Evolutionary conservation across 495 filamentous ascomycete species (phyloP).

Genomic region (Xylaria nigripes): DNA sequence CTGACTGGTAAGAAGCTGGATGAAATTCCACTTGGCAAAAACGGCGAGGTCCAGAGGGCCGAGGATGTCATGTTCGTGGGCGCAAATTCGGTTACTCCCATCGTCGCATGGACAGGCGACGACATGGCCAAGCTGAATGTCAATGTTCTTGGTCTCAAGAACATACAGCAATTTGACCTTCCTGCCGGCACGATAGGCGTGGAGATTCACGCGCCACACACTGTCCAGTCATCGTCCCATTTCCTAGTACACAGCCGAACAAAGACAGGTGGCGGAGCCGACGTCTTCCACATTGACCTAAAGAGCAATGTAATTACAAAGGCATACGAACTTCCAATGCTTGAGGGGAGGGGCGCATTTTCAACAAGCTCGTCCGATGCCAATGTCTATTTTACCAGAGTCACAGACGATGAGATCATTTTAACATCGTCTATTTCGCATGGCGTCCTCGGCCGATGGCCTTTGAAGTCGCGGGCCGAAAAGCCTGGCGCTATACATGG

Average conservation of each 20-base stretch:
- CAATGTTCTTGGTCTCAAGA: conserved; percentile 73
- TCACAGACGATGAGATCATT: conserved; percentile 61
- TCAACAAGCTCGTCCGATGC: conserved; percentile 67
- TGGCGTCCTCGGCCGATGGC: conserved; percentile 65
- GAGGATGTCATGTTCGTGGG: conserved; percentile 73
- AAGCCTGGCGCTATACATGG: conserved; percentile 50
- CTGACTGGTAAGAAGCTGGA: conserved; percentile 58
- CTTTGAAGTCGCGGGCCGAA: conserved; percentile 36
- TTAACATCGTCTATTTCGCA: conserved; percentile 71
- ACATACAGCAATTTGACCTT: conserved; percentile 42
- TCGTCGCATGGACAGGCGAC: conserved; percentile 77
- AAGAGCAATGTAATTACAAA: conserved; percentile 56
- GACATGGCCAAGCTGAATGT: conserved; percentile 59
- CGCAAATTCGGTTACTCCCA: conserved; percentile 70
- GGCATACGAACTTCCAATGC: conserved; percentile 64
- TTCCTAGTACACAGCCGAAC: conserved; percentile 81
- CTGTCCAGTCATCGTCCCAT: conserved; percentile 61
- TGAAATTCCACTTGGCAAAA: conserved; percentile 59
- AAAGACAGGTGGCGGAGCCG: conserved; percentile 61
- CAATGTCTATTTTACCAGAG: conserved; percentile 80
- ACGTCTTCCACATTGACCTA: conserved; percentile 76
- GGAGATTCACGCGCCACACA: conserved; percentile 62
- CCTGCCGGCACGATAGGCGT: conserved; percentile 58
- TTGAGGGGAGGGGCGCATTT: conserved; percentile 63
- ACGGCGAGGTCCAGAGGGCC: conserved; percentile 57